Percentiles rank a stretch among this genome's conserved stretches.
These are phyloP conservation scores for Dillenia turbinata DNA, from an alignment of 164 flowering plant species.

Conservation along the genomic window DNA sequence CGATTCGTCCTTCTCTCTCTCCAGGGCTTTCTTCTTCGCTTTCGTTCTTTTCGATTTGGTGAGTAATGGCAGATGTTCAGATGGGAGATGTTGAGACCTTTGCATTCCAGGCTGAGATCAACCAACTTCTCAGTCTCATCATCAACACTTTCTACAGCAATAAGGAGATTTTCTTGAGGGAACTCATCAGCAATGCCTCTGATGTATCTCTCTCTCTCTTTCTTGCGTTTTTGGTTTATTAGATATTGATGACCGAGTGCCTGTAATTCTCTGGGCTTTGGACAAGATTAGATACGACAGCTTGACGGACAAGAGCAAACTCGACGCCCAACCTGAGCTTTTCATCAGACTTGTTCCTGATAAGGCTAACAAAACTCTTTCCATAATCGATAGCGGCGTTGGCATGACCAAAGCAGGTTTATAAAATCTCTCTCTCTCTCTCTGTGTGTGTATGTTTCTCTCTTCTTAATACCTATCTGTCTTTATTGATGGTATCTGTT, in stretches of 20 bases:
- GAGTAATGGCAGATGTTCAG: constrained; percentile 4
- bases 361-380: constrained; percentile 34
- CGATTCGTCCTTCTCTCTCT: too few relatives aligned
- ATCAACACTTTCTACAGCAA: constrained; percentile 58
- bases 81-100: constrained; percentile 45
- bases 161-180: constrained; percentile 57
- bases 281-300: constrained; percentile 47
- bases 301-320: constrained; percentile 40
- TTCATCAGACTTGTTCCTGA: constrained; percentile 42
- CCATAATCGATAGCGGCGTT: constrained; percentile 33
- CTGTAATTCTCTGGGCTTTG: constrained; percentile 14
- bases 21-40: too few relatives aligned
- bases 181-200: constrained; percentile 50
- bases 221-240: not conserved
- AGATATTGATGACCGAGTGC: not conserved
- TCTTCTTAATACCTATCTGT: too few relatives aligned
- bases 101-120: constrained; percentile 59
- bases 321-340: constrained; percentile 42
- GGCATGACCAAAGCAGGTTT: constrained; percentile 33
- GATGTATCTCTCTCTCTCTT: constrained; percentile 20
- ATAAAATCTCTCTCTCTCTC: too few relatives aligned
- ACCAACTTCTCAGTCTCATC: constrained; percentile 47
- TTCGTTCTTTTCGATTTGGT: too few relatives aligned
- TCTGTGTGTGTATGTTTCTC: too few relatives aligned
- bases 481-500: too few relatives aligned